A percentile compares a stretch with the other conserved stretches of the same genome.
phyloP scores from a whole-genome alignment of 2,329 filamentous ascomycete genomes.

The Cercospora sojina region DNA sequence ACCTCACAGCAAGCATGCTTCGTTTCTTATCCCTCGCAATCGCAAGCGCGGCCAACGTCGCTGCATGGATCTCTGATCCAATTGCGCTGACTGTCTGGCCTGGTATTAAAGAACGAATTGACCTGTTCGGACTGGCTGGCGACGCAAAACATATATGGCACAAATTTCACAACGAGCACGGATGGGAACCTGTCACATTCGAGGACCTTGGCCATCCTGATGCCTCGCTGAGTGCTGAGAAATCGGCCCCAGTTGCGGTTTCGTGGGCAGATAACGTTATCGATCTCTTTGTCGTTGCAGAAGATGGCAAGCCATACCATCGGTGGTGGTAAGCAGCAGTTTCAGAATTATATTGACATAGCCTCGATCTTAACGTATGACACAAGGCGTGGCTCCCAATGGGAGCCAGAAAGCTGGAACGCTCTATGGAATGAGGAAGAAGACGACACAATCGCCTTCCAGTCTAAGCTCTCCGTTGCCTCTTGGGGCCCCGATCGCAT shows the following conservation, averaged over 20 bases:
- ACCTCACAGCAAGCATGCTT: not conserved
- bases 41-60: not conserved
- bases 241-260: not conserved
- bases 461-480: not conserved
- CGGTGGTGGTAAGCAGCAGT: not conserved
- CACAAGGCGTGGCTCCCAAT: not conserved
- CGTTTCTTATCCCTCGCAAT: not conserved
- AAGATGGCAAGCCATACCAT: not conserved
- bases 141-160: not conserved
- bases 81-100: not conserved
- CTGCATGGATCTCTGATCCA: not conserved
- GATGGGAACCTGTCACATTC: not conserved
- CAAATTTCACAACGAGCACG: conserved; percentile 1
- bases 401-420: not conserved
- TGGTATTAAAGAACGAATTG: not conserved
- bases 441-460: not conserved
- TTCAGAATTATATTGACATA: not conserved
- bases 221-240: not conserved
- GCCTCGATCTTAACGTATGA: not conserved
- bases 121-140: not conserved
- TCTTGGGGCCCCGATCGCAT: not conserved
- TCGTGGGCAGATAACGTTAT: not conserved
- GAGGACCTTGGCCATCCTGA: not conserved
- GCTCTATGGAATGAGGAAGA: not conserved
- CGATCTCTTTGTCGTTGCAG: not conserved